Base-by-base conservation (phyloP, 441 rosid species). In the Jatropha podagrica region DNA sequence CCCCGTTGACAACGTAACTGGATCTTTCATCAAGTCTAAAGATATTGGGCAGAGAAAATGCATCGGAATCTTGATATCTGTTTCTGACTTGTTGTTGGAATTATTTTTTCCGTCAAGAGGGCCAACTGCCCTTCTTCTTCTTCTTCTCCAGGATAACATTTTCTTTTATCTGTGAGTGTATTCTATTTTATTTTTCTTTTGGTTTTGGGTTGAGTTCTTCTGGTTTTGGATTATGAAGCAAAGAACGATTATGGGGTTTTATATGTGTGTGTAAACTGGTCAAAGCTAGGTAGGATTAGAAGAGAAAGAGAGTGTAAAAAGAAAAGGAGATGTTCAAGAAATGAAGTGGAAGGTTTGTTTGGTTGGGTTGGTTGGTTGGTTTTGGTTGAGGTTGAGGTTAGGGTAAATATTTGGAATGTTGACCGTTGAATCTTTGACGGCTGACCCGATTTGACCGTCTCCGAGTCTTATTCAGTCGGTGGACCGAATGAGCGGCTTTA, bases 21-120 rank as follows among this genome's bases (percentile, higher is more conserved):
- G 81, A 65, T 80, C 83, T 70, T 77, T 81, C 85, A 84, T 81
- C 48, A 84, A 54, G 59, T 84, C 85, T 1, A 81, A 80, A 15
- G 85, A 74, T 18, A 81, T 81, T 7, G 86, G 85, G 54, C 85
- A 84, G 7, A 58, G 76, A 52, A 81, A 84, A 65, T 77, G 79
- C 0, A 42, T 67, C 1, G 83, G 85, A 40, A 79, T 65, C 44
- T 11, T 42, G 73, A 79, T 55, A 60, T 79, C 82, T 71, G 68
- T 63, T 40, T 78, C 78, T 38, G 51, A 69, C 9, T 2, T 46
- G 3, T 37, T 49, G 48, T 3, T 7, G 2, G 52, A 37, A 23
- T 5, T 61, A 8, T 18, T 38, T 18, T 49, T 67, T 44, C 62
- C 49, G 3, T 20, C 61, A 38, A 51, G 23, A 6, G 14, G 63